Conservation (phyloP, 768 basidiomycete genomes). For the Infundibulicybe gibba region DNA sequence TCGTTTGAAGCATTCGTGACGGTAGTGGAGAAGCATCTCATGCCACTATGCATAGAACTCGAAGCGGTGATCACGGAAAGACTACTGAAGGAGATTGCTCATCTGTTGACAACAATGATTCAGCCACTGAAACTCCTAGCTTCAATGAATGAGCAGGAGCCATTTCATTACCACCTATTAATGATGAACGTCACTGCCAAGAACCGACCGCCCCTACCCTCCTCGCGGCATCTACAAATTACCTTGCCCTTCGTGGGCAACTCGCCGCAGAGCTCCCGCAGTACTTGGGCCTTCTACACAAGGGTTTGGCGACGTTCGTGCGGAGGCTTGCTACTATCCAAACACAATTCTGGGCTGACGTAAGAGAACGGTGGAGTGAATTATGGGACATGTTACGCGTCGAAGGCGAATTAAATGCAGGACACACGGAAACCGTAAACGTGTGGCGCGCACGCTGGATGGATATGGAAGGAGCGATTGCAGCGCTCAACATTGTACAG, state of each 20-base stretch:
- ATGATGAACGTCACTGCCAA: constrained; percentile 60
- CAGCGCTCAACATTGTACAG: constrained; percentile 28
- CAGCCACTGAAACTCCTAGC: constrained; percentile 64
- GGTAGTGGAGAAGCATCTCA: constrained; percentile 51
- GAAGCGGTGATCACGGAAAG: constrained; percentile 49
- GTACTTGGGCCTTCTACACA: constrained; percentile 55
- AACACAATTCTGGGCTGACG: constrained; percentile 53
- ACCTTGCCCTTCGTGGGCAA: constrained; percentile 72
- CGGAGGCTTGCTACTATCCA: constrained; percentile 54
- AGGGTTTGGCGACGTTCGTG: constrained; percentile 54
- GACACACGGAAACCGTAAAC: constrained; percentile 61
- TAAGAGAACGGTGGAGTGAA: constrained; percentile 67
- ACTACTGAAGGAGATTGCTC: constrained; percentile 55
- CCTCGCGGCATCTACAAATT: constrained; percentile 71
- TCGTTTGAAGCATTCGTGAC: constrained; percentile 70
- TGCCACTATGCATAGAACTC: constrained; percentile 48
- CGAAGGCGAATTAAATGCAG: constrained; percentile 66
- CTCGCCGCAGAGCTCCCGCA: constrained; percentile 67
- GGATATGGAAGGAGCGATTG: constrained; percentile 54
- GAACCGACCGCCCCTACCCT: constrained; percentile 66
- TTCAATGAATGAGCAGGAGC: constrained; percentile 71
- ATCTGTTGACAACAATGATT: constrained; percentile 54
- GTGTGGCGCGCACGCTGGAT: constrained; percentile 72
- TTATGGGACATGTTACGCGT: constrained; percentile 82
- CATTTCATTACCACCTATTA: constrained; percentile 66